Percentiles rank a stretch among this genome's conserved stretches.
Evolutionary conservation across 805 yeast species (phyloP).

Genomic region (Starmerella vaccinii): DNA sequence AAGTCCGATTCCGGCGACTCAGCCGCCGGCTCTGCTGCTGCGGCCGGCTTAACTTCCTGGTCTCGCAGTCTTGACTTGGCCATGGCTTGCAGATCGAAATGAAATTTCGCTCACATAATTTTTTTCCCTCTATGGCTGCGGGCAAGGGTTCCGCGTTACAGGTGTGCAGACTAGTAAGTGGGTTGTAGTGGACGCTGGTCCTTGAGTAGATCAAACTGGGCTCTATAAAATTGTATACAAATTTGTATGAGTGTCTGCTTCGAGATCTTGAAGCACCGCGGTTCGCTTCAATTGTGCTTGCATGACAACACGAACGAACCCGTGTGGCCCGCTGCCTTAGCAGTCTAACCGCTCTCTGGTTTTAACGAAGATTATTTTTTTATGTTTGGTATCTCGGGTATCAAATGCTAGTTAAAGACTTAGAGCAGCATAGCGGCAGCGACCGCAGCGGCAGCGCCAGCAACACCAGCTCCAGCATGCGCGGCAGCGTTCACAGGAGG

Average conservation of each 20-base stretch:
- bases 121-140: not conserved
- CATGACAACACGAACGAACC: no score
- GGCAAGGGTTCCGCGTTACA: not conserved
- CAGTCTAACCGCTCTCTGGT: no score
- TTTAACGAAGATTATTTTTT: no score
- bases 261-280: no score
- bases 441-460: slow-evolving; percentile 17
- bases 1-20: not conserved
- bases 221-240: no score
- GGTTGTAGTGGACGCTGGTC: no score
- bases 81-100: slow-evolving; percentile 5
- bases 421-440: slow-evolving; percentile 21
- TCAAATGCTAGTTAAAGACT: not conserved
- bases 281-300: no score
- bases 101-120: slow-evolving; percentile 7
- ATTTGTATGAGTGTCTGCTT: no score
- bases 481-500: slow-evolving; percentile 16
- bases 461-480: slow-evolving; percentile 7
- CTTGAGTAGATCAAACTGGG: no score
- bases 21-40: not conserved
- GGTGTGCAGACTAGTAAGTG: no score
- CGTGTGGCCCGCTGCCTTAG: no score
- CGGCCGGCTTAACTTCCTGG: not conserved
- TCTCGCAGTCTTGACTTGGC: slow-evolving; percentile 1
- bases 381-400: not conserved